phyloP scores from a whole-genome alignment of 2,329 filamentous ascomycete species.

The Tympanopsis confertula region DNA sequence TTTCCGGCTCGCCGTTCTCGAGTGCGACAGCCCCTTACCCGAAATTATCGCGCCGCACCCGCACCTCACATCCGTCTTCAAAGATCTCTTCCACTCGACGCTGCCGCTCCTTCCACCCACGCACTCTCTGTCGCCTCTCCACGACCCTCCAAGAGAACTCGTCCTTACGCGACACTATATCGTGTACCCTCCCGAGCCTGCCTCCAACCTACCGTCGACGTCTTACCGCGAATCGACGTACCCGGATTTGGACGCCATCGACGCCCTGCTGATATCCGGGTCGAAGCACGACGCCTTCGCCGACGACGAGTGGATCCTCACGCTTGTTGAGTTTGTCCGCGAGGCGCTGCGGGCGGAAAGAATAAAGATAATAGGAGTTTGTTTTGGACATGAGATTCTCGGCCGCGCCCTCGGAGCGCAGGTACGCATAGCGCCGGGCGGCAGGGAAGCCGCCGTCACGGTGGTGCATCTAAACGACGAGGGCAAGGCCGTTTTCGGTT shows the following conservation, averaged over 20 bases:
- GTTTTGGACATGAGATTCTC: constrained; percentile 36
- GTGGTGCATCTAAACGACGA: constrained; percentile 23
- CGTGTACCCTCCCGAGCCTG: constrained; percentile 15
- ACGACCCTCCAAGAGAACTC: constrained; percentile 1
- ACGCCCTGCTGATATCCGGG: constrained; percentile 75
- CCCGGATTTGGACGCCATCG: constrained; percentile 61
- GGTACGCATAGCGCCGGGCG: constrained; percentile 22
- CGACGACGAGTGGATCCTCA: constrained; percentile 29
- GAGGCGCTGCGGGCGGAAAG: constrained; percentile 8
- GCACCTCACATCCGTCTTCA: constrained; percentile 63
- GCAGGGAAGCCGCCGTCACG: constrained; percentile 33
- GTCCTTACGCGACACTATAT: background rate
- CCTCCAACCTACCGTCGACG: constrained; percentile 46
- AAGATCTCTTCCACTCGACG: constrained; percentile 40
- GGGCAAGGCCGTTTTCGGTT: constrained; percentile 24
- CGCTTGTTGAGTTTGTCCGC: constrained; percentile 25
- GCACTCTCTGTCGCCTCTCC: constrained; percentile 21
- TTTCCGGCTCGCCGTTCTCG: constrained; percentile 73
- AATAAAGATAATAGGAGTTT: constrained; percentile 28
- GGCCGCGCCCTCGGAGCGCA: constrained; percentile 24
- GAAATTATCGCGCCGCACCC: constrained; percentile 53
- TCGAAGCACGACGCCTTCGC: constrained; percentile 35
- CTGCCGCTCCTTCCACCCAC: constrained; percentile 32
- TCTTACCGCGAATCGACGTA: constrained; percentile 55
- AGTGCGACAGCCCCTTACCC: constrained; percentile 70